A percentile compares a stretch with the other conserved stretches of the same genome.
These are phyloP conservation scores for Panicum virgatum DNA, from an alignment of 202 grass and related monocot species.

Conservation along the genomic window DNA sequence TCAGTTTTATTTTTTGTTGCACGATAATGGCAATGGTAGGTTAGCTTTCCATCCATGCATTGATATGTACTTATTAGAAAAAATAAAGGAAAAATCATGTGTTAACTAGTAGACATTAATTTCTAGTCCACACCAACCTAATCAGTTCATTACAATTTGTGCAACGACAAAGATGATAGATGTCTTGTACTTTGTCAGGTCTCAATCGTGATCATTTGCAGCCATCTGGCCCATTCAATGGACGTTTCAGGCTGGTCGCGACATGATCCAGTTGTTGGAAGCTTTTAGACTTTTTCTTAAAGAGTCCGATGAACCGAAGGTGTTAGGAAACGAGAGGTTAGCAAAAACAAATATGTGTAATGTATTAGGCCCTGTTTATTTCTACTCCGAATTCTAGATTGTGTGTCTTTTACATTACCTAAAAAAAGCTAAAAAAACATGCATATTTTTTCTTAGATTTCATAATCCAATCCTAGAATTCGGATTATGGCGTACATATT, in stretches of 20 bases:
- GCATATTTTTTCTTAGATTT: no score
- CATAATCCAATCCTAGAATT: no score
- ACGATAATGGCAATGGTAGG: not conserved
- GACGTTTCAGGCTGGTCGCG: not conserved
- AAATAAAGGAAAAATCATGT: no score
- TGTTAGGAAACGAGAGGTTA: not conserved
- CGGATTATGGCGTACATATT: no score
- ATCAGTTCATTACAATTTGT: not conserved
- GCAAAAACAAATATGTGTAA: not conserved
- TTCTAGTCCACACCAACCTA: not conserved
- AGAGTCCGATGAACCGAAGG: not conserved
- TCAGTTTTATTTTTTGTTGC: not conserved
- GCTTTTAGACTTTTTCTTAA: not conserved
- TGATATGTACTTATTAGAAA: not conserved
- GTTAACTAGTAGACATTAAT: no score
- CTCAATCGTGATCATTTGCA: not conserved
- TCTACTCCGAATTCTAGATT: no score
- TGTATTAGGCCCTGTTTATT: not conserved
- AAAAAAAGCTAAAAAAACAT: no score
- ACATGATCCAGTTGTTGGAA: not conserved
- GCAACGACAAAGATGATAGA: not conserved
- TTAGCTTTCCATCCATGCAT: not conserved
- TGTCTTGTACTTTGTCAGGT: not conserved
- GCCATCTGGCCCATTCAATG: not conserved
- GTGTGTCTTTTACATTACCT: no score